Percentiles rank a stretch among this genome's conserved stretches.
phyloP scores from a whole-genome alignment of 2,329 filamentous ascomycete genomes.

The Fusarium chlamydosporum region DNA sequence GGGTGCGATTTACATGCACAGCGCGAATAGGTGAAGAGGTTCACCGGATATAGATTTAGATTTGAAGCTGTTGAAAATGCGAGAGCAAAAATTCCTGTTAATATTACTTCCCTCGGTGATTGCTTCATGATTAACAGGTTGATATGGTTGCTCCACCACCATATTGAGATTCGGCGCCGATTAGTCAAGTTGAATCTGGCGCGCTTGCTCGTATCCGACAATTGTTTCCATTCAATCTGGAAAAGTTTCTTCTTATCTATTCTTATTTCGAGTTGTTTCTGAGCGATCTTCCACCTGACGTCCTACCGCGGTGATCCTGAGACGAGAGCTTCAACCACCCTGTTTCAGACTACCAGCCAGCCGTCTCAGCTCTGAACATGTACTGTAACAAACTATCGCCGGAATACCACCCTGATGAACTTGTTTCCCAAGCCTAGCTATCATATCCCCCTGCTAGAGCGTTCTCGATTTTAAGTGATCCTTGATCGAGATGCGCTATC shows the following conservation, averaged over 20 bases:
- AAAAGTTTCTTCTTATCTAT: constrained; percentile 10
- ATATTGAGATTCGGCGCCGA: constrained; percentile 4
- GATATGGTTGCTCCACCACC: background rate
- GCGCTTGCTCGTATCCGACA: background rate
- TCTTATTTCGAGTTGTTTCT: constrained; percentile 5
- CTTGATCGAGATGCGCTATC: background rate
- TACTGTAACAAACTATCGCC: constrained; percentile 28
- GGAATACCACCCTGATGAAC: constrained; percentile 17
- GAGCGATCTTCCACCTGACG: constrained; percentile 5
- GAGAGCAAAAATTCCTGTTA: constrained; percentile 43
- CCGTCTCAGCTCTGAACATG: constrained; percentile 43
- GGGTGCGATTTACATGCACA: constrained; percentile 37
- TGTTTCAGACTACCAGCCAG: constrained; percentile 47
- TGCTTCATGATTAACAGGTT: background rate
- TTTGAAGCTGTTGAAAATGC: constrained; percentile 45
- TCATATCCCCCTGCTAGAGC: constrained; percentile 22
- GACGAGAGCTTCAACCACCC: constrained; percentile 31
- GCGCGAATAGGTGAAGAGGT: constrained; percentile 40
- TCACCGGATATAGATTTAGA: constrained; percentile 50
- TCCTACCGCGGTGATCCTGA: constrained; percentile 19
- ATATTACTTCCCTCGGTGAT: background rate
- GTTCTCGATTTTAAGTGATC: constrained; percentile 27
- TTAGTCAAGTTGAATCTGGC: background rate
- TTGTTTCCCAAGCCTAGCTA: constrained; percentile 21
- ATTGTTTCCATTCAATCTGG: constrained; percentile 2